These are phyloP conservation scores for Dillenia suffruticosa DNA, from an alignment of 164 flowering plant genomes.

Conservation along the genomic window DNA sequence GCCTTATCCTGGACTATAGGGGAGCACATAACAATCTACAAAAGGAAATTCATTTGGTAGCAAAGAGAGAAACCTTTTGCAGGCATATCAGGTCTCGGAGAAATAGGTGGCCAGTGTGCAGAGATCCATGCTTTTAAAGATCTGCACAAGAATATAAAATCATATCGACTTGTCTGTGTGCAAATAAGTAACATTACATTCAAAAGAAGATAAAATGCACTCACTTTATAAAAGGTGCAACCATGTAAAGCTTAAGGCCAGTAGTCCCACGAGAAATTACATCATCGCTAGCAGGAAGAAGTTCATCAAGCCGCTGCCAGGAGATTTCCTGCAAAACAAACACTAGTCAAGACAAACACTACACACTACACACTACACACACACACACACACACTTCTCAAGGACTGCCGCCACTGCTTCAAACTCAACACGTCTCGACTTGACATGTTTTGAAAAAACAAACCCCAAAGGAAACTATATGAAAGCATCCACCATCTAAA, in stretches of 20 bases:
- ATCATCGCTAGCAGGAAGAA: conserved; percentile 64
- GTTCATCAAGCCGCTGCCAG: conserved; percentile 91
- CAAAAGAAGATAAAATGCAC: conserved; percentile 16
- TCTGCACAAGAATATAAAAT: conserved; percentile 36
- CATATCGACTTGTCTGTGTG: too few species aligned
- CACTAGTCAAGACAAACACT: too few species aligned
- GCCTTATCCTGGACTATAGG: background rate
- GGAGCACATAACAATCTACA: background rate
- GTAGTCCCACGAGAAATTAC: conserved; percentile 65
- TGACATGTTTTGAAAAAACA: too few species aligned
- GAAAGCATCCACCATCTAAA: too few species aligned
- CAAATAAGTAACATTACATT: background rate
- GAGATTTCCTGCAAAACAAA: conserved; percentile 68
- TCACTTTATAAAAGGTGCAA: conserved; percentile 80
- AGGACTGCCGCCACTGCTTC: too few species aligned
- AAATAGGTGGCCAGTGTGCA: conserved; percentile 42
- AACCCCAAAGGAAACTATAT: too few species aligned
- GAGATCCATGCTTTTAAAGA: conserved; percentile 81
- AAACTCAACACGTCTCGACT: too few species aligned
- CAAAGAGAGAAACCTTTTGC: conserved; percentile 44
- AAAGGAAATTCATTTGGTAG: background rate
- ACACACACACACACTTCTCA: too few species aligned
- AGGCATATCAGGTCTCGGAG: conserved; percentile 49
- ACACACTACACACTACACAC: too few species aligned
- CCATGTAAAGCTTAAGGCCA: conserved; percentile 94